A percentile compares a stretch with the other conserved stretches of the same genome.
These are phyloP conservation scores for Imleria badia DNA, from an alignment of 768 basidiomycete species.

Conservation along the genomic window DNA sequence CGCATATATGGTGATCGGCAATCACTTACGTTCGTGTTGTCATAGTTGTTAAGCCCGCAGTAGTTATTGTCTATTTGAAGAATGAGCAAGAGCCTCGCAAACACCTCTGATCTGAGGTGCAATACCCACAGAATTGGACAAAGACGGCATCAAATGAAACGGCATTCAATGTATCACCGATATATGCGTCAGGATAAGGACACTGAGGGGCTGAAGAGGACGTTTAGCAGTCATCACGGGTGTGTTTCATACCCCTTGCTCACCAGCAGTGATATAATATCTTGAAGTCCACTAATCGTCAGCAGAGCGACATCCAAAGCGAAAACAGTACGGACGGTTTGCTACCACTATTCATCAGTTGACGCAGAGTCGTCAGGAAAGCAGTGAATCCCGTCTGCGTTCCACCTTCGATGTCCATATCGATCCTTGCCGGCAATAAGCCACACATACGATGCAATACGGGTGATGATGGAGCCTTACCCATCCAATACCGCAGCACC, in stretches of 20 bases:
- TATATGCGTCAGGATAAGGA: slow-evolving; percentile 47
- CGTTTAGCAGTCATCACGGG: neutral
- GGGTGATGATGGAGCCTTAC: slow-evolving; percentile 31
- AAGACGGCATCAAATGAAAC: slow-evolving; percentile 50
- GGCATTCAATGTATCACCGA: slow-evolving; percentile 41
- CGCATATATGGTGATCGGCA: neutral
- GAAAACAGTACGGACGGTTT: slow-evolving; percentile 21
- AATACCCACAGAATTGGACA: slow-evolving; percentile 45
- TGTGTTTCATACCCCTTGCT: neutral
- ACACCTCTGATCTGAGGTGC: neutral
- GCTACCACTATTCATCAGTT: slow-evolving; percentile 28
- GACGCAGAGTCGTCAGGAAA: slow-evolving; percentile 32
- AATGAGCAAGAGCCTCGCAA: neutral
- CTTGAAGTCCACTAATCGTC: slow-evolving; percentile 15
- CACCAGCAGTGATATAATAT: slow-evolving; percentile 45
- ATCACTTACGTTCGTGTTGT: slow-evolving; percentile 39
- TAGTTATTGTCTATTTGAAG: slow-evolving; percentile 44
- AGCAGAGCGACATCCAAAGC: neutral
- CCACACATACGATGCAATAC: neutral
- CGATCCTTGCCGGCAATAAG: slow-evolving; percentile 30
- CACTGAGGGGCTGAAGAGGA: slow-evolving; percentile 38
- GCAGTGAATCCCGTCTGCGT: slow-evolving; percentile 30
- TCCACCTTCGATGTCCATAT: slow-evolving; percentile 52
- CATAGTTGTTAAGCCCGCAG: slow-evolving; percentile 44
- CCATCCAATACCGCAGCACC: slow-evolving; percentile 72